Evolutionary conservation across 2,329 filamentous ascomycete species (phyloP).

Genomic region (Scorias spongiosa): DNA sequence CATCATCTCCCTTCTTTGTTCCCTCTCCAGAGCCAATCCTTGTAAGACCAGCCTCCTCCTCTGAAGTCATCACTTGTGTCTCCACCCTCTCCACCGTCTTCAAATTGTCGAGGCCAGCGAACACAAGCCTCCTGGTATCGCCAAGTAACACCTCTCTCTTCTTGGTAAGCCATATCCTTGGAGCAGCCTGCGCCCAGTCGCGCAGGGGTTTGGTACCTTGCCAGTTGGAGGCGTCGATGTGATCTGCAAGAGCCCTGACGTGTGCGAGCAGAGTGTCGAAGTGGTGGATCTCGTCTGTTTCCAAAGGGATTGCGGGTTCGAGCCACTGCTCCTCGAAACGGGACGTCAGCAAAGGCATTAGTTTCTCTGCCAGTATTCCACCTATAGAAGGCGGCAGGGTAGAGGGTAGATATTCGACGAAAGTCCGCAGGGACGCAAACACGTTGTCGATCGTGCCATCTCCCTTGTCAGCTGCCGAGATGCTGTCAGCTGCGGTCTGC

Average conservation of each 20-base stretch:
- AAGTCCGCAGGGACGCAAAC: conserved; percentile 27
- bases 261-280: conserved; percentile 59
- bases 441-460: conserved; percentile 20
- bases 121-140: conserved; percentile 53
- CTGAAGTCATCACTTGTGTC: conserved; percentile 56
- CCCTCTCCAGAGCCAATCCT: conserved; percentile 1
- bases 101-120: conserved; percentile 48
- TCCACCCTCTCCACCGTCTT: conserved; percentile 71
- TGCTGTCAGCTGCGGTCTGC: conserved; percentile 6
- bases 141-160: conserved; percentile 68
- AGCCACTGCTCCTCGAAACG: conserved; percentile 62
- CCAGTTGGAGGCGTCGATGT: conserved; percentile 49
- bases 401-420: conserved; percentile 36
- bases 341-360: conserved; percentile 55
- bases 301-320: conserved; percentile 57
- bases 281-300: conserved; percentile 50
- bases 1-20: conserved; percentile 21
- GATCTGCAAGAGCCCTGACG: conserved; percentile 48
- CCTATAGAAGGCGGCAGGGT: conserved; percentile 35
- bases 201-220: conserved; percentile 45
- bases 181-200: conserved; percentile 68
- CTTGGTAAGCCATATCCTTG: conserved; percentile 72
- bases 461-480: conserved; percentile 7
- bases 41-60: background rate
- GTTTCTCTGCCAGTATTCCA: conserved; percentile 45